phyloP scores from a whole-genome alignment of 2,329 filamentous ascomycete genomes.

The Amesomyces nigricolor region DNA sequence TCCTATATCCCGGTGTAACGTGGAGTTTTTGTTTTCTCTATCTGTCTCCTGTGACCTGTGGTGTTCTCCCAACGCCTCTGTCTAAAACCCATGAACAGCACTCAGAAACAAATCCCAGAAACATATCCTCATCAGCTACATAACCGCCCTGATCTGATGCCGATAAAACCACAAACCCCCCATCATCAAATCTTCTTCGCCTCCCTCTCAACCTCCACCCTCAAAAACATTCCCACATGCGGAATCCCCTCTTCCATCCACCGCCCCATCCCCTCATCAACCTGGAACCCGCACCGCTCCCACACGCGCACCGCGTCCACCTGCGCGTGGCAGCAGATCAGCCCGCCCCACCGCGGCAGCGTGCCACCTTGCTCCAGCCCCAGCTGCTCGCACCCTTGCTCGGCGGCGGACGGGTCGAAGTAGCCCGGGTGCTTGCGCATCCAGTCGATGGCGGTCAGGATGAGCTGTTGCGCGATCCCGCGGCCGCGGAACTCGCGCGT shows the following conservation, averaged over 20 bases:
- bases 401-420: conserved; percentile 47
- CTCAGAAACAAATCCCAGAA: not conserved
- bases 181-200: not conserved
- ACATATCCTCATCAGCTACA: not conserved
- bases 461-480: conserved; percentile 59
- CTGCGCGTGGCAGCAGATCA: conserved; percentile 78
- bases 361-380: conserved; percentile 34
- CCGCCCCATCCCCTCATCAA: conserved; percentile 65
- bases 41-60: conserved; percentile 1
- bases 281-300: conserved; percentile 64
- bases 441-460: conserved; percentile 65
- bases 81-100: conserved; percentile 4
- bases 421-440: conserved; percentile 53
- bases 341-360: conserved; percentile 62
- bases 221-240: conserved; percentile 76
- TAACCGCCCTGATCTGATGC: too few relatives aligned
- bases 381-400: conserved; percentile 40
- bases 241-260: conserved; percentile 83
- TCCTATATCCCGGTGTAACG: conserved; percentile 16
- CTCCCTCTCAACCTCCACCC: conserved; percentile 33
- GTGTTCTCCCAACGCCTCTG: conserved; percentile 5
- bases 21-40: conserved; percentile 13
- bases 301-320: conserved; percentile 59
- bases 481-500: conserved; percentile 58
- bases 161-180: not conserved